Conservation (phyloP, 768 basidiomycete species). For the Boletus vermiculosoides region DNA sequence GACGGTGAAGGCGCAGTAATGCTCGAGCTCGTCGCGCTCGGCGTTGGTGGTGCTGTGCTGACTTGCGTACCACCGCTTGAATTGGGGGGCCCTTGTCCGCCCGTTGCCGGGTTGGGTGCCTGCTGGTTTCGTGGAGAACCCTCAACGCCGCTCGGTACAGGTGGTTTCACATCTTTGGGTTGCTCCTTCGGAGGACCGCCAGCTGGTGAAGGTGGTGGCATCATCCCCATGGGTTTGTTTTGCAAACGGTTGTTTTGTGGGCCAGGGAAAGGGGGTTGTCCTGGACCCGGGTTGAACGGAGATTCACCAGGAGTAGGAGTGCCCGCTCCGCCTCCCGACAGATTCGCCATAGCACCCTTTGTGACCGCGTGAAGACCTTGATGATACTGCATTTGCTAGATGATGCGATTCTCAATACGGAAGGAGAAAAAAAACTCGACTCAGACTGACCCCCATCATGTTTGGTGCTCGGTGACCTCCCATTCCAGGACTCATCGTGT, state of each 20-base stretch:
- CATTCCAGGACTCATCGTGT: conserved; percentile 39
- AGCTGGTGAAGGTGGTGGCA: conserved; percentile 53
- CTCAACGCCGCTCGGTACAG: conserved; percentile 30
- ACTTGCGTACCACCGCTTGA: conserved; percentile 21
- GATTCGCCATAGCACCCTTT: conserved; percentile 30
- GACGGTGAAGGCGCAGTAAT: conserved; percentile 41
- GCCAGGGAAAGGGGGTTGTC: conserved; percentile 35
- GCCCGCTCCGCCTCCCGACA: conserved; percentile 35
- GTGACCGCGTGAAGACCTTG: conserved; percentile 39
- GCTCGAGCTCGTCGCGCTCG: conserved; percentile 31
- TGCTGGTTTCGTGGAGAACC: conserved; percentile 46
- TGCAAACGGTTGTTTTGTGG: conserved; percentile 33
- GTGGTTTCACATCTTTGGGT: conserved; percentile 32
- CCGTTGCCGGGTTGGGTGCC: conserved; percentile 27
- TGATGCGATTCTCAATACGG: conserved; percentile 10
- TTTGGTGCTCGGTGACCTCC: conserved; percentile 27
- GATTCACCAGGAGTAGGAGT: conserved; percentile 49
- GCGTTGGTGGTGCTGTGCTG: conserved; percentile 39
- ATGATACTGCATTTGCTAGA: conserved; percentile 36
- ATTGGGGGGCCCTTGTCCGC: conserved; percentile 25
- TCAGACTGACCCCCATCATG: conserved; percentile 32
- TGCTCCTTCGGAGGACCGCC: conserved; percentile 32
- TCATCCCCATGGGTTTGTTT: conserved; percentile 43
- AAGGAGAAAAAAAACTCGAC: background rate
- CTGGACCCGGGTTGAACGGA: conserved; percentile 37